phyloP scores from a whole-genome alignment of 805 yeast genomes.

The Ogataea nonfermentans region DNA sequence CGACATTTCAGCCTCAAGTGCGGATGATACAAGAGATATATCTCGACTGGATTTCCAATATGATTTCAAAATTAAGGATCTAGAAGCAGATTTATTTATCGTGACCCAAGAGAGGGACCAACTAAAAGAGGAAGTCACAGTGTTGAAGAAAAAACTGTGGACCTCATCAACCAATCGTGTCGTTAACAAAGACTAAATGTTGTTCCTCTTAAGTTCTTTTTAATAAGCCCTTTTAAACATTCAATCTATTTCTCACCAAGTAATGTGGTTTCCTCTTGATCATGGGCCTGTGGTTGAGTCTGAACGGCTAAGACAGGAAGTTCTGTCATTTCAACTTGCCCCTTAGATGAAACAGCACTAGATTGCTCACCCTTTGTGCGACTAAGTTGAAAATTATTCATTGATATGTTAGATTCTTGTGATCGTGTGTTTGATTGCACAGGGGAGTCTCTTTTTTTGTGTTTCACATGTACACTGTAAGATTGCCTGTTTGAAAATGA shows the following conservation, averaged over 20 bases:
- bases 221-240: not conserved
- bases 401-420: not conserved
- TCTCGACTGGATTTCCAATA: constrained; percentile 48
- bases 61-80: constrained; percentile 72
- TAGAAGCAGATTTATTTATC: constrained; percentile 80
- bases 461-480: constrained; percentile 27
- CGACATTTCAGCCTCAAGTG: constrained; percentile 2
- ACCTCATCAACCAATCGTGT: constrained; percentile 10
- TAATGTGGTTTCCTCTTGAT: no score
- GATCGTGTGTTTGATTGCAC: no score
- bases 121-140: constrained; percentile 57
- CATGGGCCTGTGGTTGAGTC: no score
- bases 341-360: not conserved
- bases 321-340: constrained; percentile 1
- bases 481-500: constrained; percentile 31
- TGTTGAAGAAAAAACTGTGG: constrained; percentile 56
- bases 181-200: no score
- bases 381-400: not conserved
- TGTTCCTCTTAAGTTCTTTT: no score
- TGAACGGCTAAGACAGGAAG: not conserved
- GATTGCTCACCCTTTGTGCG: no score
- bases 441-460: constrained; percentile 12
- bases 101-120: constrained; percentile 82
- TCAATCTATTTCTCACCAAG: not conserved
- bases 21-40: not conserved